Evolutionary conservation across 2,329 filamentous ascomycete species (phyloP).

Genomic region (Fusarium floridanum): DNA sequence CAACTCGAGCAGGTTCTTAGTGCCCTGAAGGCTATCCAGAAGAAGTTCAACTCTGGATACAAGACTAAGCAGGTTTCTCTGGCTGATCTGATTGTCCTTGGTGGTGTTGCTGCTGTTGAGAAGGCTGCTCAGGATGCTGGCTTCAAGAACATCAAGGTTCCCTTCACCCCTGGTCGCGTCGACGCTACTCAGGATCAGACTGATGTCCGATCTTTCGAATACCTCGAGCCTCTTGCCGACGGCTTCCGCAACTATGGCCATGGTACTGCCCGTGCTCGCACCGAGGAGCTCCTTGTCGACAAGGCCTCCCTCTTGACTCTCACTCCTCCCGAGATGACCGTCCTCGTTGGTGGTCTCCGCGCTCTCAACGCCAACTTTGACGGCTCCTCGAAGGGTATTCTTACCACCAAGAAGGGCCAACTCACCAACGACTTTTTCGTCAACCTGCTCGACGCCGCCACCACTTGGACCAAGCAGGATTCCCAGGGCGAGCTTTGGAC

Average conservation of each 20-base stretch:
- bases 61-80: slow-evolving; percentile 77
- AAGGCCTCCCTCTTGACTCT: slow-evolving; percentile 78
- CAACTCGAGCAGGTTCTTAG: slow-evolving; percentile 73
- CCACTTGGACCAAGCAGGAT: slow-evolving; percentile 67
- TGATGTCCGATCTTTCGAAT: slow-evolving; percentile 71
- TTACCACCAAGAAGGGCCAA: slow-evolving; percentile 75
- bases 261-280: slow-evolving; percentile 69
- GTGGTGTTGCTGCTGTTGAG: slow-evolving; percentile 78
- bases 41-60: slow-evolving; percentile 69
- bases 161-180: slow-evolving; percentile 79
- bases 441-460: slow-evolving; percentile 78
- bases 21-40: slow-evolving; percentile 74
- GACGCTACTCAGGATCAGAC: slow-evolving; percentile 81
- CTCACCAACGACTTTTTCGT: slow-evolving; percentile 87
- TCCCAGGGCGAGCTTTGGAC: slow-evolving; percentile 69
- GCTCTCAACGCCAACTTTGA: slow-evolving; percentile 79
- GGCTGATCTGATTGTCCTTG: slow-evolving; percentile 84
- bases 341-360: slow-evolving; percentile 79
- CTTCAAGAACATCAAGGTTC: slow-evolving; percentile 66
- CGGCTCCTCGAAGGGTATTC: slow-evolving; percentile 74
- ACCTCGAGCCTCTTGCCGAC: slow-evolving; percentile 78
- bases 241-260: slow-evolving; percentile 85
- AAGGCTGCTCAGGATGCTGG: slow-evolving; percentile 70
- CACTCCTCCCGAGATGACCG: slow-evolving; percentile 77
- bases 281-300: slow-evolving; percentile 80